A percentile compares a stretch with the other conserved stretches of the same genome.
phyloP scores from a whole-genome alignment of 2,329 filamentous ascomycete genomes.

The Huntiella moniliformis region DNA sequence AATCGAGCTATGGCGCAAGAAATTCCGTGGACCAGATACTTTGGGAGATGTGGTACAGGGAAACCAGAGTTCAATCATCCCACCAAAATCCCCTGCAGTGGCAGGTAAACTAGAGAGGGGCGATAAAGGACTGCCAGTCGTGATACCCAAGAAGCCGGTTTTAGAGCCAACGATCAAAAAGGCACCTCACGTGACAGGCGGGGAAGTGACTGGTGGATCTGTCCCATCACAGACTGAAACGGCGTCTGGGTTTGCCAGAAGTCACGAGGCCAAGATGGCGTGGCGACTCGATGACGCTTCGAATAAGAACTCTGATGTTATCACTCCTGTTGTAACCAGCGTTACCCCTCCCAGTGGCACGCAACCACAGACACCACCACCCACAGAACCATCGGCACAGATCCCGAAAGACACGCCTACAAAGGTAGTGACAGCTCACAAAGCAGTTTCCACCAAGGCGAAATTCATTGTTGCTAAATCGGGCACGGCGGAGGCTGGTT shows the following conservation, averaged over 20 bases:
- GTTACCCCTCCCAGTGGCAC: background rate
- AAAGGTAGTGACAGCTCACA: background rate
- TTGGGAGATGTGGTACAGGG: constrained; percentile 10
- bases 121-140: background rate
- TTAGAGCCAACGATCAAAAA: no score
- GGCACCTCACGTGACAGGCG: background rate
- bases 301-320: background rate
- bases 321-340: background rate
- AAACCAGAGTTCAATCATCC: constrained; percentile 1
- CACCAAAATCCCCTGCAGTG: background rate
- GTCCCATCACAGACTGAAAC: background rate
- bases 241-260: constrained; percentile 21
- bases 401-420: background rate
- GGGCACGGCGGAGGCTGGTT: no score
- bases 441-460: background rate
- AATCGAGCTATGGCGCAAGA: constrained; percentile 76
- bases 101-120: no score
- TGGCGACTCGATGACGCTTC: constrained; percentile 23
- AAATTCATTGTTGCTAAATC: background rate
- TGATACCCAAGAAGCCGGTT: background rate
- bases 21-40: constrained; percentile 21
- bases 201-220: background rate
- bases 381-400: constrained; percentile 4
- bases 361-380: background rate
- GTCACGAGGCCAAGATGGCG: constrained; percentile 35